Base-by-base conservation (phyloP, 352 stramenopile species). In the Globisporangium carolinianum region DNA sequence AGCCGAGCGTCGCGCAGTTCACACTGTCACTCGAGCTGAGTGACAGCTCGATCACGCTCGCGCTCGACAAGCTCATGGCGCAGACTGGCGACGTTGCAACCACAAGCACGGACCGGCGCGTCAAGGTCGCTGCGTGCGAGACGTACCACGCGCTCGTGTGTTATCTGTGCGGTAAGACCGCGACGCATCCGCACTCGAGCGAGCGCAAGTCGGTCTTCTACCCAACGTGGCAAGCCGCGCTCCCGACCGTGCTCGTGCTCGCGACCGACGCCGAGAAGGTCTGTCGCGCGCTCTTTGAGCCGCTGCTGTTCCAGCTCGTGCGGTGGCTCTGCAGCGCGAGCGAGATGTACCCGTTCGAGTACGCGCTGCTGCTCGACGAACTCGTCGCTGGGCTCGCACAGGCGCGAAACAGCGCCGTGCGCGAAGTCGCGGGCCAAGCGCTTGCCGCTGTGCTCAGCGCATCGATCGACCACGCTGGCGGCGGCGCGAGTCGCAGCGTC, bases 191-290 rank as follows among this genome's bases (percentile, higher is more conserved):
- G 3, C 76, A 89, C 58, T 59, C 68, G 45, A 73, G 65, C 38
- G 78, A 76, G 17, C 72, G 69, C 39, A 90, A 89, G 65, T 86
- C 79, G 1, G 68, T 69, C 7, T 91, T 85, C 63, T 79, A 75
- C 47, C 55, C 71, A 39, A 57, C 87, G 10, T 94, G 84, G 84
- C 55, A 69, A 24, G 51, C 45, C 12, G 61, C 79, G 45, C 82
- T 90, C 62, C 66, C 75, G 6, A 71, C 61, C 4, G 35, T 91
- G n/a, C 38, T 92, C 24, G 55, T 53, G 0, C 67, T 94, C 36
- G 76, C 80, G 39, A 79, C 78, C 15, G 82, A 94, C 52, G 39
- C 75, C 4, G 82, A 92, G 35, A 89, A 83, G 52, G 79, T 94
- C 51, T 82, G 72, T 47, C 73, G 79, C 38, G 68, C 71, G 12